Evolutionary conservation across 2,329 filamentous ascomycete genomes (phyloP), one percentile per base, ranked within the genome.

Genomic region (Fusarium camptoceras): DNA sequence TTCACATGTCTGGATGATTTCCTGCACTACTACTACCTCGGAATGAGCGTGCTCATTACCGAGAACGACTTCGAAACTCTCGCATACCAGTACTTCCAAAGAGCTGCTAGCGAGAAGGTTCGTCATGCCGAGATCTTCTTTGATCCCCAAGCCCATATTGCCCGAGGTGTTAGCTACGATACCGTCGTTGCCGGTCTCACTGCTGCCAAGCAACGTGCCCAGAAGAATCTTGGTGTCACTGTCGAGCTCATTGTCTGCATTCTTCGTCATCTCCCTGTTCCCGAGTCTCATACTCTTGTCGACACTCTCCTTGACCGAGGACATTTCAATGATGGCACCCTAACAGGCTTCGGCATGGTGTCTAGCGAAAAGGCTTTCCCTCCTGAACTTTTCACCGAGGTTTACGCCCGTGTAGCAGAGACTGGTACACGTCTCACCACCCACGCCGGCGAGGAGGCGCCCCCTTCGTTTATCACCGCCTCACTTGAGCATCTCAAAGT

Each of bases 101-200:
- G 85, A 61, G 92, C 91, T 4, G 84, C 88, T 31, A 80, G 81
- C 3, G 88, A 93, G 66, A 88, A 88, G 39, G 89, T 94, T 3
- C 84, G 87, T 50, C 92, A 94, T 75, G 90, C 90, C 16, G 92
- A 94, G 78, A 85, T 94, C 69, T 94, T 94, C 81, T 94, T 94
- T 81, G 92, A 94, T 77, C 92, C 92, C 3, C 92, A 94, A 78
- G 91, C 90, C 2, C 92, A 94, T 78, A 86, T 88, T 7, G 81
- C 80, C 15, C 86, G 91, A 20, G 89, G 89, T 8, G 81, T 94
- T 6, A 71, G 83, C 10, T 91, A 92, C 75, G 81, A 85, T 18
- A 90, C 87, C 3, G 85, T 94, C 24, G 84, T 94, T 6, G 76
- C 79, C 5, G 92, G 92, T 5, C 89, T 93, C 72, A 81, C 81